phyloP scores from a whole-genome alignment of 176 grass and related monocot species.

The Bothriochloa decipiens region DNA sequence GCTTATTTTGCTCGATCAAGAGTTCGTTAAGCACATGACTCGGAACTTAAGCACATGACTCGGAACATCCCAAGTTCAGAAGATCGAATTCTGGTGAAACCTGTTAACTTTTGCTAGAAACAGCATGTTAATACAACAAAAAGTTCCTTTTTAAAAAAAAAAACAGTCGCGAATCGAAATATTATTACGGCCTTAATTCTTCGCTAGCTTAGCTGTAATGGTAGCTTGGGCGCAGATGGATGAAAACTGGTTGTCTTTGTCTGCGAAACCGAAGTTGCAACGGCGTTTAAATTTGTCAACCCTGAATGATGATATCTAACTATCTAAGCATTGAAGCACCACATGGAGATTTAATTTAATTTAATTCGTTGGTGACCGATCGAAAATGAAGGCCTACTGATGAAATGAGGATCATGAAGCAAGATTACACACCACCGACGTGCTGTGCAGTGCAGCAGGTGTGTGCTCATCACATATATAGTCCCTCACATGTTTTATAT shows the following conservation, averaged over 20 bases:
- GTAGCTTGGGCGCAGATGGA: background rate
- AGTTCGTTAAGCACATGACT: background rate
- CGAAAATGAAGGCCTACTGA: conserved; percentile 46
- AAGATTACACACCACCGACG: conserved; percentile 24
- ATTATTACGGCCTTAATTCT: no score
- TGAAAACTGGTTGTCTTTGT: background rate
- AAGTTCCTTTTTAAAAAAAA: background rate
- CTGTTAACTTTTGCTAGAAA: background rate
- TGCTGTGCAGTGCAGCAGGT: background rate
- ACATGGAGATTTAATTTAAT: conserved; percentile 18
- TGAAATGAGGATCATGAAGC: background rate
- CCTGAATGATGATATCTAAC: conserved; percentile 4
- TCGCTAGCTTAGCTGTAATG: background rate
- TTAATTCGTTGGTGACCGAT: background rate
- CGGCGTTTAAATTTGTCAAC: conserved; percentile 3
- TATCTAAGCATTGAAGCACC: conserved; percentile 10
- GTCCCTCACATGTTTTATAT: conserved; percentile 36
- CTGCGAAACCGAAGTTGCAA: background rate
- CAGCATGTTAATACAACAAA: background rate
- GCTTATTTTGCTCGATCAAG: background rate
- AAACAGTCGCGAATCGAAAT: no score
- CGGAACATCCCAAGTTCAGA: background rate
- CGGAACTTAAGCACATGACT: background rate
- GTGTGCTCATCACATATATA: background rate
- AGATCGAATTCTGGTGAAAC: background rate